Percentiles rank a stretch among this genome's conserved stretches.
Conservation (phyloP, 148 eudicot species). For the Fagopyrum homotropicum region DNA sequence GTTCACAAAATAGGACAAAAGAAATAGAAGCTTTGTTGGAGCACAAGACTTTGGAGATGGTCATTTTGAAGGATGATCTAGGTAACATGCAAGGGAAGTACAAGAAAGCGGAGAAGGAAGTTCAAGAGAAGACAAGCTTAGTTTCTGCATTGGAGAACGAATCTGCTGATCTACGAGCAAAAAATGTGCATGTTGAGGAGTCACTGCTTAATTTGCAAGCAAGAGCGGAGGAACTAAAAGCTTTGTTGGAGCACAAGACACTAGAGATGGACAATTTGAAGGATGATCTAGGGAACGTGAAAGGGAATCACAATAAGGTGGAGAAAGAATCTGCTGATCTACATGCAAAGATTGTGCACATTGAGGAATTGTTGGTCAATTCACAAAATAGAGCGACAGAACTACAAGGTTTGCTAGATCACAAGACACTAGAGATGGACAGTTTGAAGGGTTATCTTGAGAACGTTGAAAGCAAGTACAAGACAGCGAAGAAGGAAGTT, state of each 20-base stretch:
- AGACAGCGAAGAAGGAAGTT: slow-evolving; percentile 18
- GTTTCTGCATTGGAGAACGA: slow-evolving; percentile 22
- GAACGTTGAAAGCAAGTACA: slow-evolving; percentile 21
- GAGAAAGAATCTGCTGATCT: slow-evolving; percentile 22
- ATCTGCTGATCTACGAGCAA: slow-evolving; percentile 14
- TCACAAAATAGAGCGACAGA: slow-evolving; percentile 24
- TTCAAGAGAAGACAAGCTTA: slow-evolving; percentile 8
- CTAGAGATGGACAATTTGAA: slow-evolving; percentile 29
- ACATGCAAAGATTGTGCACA: not conserved
- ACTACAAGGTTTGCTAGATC: slow-evolving; percentile 33
- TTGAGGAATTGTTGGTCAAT: slow-evolving; percentile 16
- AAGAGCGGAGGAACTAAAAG: slow-evolving; percentile 28
- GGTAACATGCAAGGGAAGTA: slow-evolving; percentile 20
- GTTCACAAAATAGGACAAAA: slow-evolving; percentile 20
- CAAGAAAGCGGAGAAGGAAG: slow-evolving; percentile 23
- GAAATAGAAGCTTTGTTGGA: slow-evolving; percentile 36
- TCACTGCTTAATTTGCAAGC: slow-evolving; percentile 22
- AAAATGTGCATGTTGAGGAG: not conserved
- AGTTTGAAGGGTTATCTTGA: slow-evolving; percentile 23
- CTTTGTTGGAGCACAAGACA: slow-evolving; percentile 28
- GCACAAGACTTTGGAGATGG: slow-evolving; percentile 25
- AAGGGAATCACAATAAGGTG: slow-evolving; percentile 17
- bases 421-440: slow-evolving; percentile 25
- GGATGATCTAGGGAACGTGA: slow-evolving; percentile 22
- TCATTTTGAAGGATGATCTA: slow-evolving; percentile 23